These are phyloP conservation scores for Citrus glauca DNA, from an alignment of 345 rosid species.

Conservation along the genomic window DNA sequence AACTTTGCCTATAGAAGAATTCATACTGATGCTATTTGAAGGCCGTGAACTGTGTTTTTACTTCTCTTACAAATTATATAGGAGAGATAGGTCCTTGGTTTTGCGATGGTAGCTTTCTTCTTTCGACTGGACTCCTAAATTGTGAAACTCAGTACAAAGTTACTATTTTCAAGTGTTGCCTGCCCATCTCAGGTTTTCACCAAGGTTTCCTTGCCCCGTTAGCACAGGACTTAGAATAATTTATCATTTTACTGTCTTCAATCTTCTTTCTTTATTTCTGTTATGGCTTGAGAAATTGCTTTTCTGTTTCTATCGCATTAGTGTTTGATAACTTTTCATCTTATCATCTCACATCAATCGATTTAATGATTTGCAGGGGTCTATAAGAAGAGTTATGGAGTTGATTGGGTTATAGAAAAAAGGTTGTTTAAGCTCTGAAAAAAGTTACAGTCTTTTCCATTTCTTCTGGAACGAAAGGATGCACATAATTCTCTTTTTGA, in stretches of 20 bases:
- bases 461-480: conserved; percentile 3
- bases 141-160: not conserved
- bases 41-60: not conserved
- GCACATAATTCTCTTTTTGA: not conserved
- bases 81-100: not conserved
- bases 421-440: not conserved
- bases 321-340: not conserved
- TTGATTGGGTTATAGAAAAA: not conserved
- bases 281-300: not conserved
- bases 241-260: not conserved
- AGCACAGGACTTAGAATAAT: not conserved
- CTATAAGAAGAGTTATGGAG: conserved; percentile 16
- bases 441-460: not conserved
- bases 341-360: not conserved
- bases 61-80: not conserved
- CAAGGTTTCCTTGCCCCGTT: not conserved
- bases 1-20: not conserved
- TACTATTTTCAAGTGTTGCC: not conserved
- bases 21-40: not conserved
- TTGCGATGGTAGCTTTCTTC: not conserved
- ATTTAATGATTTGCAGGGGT: conserved; percentile 31
- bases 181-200: not conserved
- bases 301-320: not conserved
- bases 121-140: not conserved
- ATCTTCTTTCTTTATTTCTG: not conserved